Evolutionary conservation across 257 asterid genomes (phyloP).

Genomic region (Linderniella brevidens): DNA sequence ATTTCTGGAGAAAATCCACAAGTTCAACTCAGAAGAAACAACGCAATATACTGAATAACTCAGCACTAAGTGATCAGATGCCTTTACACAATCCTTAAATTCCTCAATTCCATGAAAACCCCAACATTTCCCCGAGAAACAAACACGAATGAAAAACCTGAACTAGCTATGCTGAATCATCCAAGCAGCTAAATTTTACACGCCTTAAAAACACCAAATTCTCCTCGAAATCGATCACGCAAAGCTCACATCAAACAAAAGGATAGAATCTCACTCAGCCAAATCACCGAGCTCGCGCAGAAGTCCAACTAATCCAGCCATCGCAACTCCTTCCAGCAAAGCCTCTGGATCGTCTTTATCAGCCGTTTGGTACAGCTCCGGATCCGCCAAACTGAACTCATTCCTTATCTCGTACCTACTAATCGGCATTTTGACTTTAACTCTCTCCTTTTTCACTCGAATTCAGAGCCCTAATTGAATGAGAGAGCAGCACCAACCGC

Average conservation of each 20-base stretch:
- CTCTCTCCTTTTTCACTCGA: conserved; percentile 10
- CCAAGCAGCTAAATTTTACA: no score
- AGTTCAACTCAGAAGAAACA: no score
- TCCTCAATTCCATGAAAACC: conserved; percentile 5
- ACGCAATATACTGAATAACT: no score
- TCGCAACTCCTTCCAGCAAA: conserved; percentile 88
- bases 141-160: conserved; percentile 4
- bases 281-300: conserved; percentile 98
- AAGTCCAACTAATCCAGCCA: conserved; percentile 98
- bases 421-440: conserved; percentile 46
- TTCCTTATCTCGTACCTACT: conserved; percentile 76
- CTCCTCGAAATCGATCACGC: conserved; percentile 4
- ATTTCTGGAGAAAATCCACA: no score
- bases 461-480: conserved; percentile 11
- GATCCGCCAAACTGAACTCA: conserved; percentile 86
- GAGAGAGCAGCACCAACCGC: no score
- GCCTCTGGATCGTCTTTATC: conserved; percentile 99
- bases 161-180: no score
- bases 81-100: not conserved
- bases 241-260: not conserved
- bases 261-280: conserved; percentile 43
- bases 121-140: conserved; percentile 10
- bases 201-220: not conserved
- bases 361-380: conserved; percentile 67
- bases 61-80: no score